phyloP scores from a whole-genome alignment of 2,329 filamentous ascomycete genomes.

The Setomelanomma holmii region DNA sequence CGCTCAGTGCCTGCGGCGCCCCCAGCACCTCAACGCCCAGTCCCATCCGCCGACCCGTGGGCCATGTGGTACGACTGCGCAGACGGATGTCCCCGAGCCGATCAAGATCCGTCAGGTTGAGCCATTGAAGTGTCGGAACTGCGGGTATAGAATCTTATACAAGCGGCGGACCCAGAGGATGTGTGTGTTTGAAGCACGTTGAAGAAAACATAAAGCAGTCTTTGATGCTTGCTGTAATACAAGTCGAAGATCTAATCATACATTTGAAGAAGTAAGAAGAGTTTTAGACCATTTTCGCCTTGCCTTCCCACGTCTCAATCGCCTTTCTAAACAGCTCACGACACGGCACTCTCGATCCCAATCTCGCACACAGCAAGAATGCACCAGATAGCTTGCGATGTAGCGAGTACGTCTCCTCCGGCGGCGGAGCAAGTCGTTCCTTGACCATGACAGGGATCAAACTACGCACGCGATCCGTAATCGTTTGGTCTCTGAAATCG shows the following conservation, averaged over 20 bases:
- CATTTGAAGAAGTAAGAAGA: not conserved
- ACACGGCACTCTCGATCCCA: constrained; percentile 84
- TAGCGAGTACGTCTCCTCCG: constrained; percentile 95
- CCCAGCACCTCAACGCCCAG: too few relatives aligned
- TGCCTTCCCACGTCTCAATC: constrained; percentile 44
- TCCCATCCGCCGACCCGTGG: too few relatives aligned
- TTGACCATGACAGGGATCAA: constrained; percentile 93
- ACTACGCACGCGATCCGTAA: constrained; percentile 87
- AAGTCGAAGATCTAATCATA: not conserved
- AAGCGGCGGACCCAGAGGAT: constrained; percentile 26
- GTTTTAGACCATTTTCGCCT: constrained; percentile 19
- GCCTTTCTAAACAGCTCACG: constrained; percentile 77
- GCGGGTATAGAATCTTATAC: constrained; percentile 10
- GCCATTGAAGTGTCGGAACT: constrained; percentile 16
- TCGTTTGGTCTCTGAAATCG: constrained; percentile 93
- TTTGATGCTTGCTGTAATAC: too few relatives aligned
- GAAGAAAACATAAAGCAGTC: too few relatives aligned
- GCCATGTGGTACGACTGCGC: too few relatives aligned
- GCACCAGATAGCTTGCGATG: constrained; percentile 95
- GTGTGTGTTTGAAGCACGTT: constrained; percentile 28
- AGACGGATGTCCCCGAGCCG: too few relatives aligned
- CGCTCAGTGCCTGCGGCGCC: too few relatives aligned
- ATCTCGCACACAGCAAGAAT: constrained; percentile 85
- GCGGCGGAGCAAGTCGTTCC: constrained; percentile 87
- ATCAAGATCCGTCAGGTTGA: constrained; percentile 1